Percentiles rank a stretch among this genome's conserved stretches.
Evolutionary conservation across 805 yeast genomes (phyloP).

Genomic region (Metschnikowia bowlesiae): DNA sequence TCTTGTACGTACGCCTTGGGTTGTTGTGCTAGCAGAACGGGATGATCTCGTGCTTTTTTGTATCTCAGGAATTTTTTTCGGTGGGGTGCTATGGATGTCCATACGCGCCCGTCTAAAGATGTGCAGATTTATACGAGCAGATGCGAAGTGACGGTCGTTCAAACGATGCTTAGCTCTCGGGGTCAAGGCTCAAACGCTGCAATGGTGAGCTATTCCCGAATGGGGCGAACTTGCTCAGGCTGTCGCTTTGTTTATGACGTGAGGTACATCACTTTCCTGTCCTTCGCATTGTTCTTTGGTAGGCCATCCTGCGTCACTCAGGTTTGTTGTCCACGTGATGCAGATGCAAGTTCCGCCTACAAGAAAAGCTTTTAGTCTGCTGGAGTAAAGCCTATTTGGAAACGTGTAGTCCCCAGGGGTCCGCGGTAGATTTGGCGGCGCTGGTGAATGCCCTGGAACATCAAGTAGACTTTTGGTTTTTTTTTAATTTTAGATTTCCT

Average conservation of each 20-base stretch:
- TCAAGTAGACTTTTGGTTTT: too few species aligned
- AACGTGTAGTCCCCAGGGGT: too few species aligned
- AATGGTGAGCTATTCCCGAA: neutral
- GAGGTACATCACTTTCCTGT: neutral
- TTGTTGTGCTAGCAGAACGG: neutral
- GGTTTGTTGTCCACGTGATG: neutral
- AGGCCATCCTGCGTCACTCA: neutral
- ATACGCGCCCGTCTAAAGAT: slow-evolving; percentile 1
- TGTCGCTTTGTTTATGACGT: neutral
- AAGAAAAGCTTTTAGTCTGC: neutral
- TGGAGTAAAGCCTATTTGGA: too few species aligned
- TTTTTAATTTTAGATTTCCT: too few species aligned
- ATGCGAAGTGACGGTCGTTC: neutral
- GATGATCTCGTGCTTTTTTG: neutral
- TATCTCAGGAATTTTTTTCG: slow-evolving; percentile 3
- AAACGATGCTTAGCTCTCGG: neutral
- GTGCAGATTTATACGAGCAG: slow-evolving; percentile 1
- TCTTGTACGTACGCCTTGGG: neutral
- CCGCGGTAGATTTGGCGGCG: too few species aligned
- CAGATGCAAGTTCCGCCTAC: neutral
- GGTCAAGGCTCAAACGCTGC: too few species aligned
- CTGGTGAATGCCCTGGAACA: too few species aligned
- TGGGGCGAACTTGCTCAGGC: neutral
- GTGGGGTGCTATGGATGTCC: neutral
- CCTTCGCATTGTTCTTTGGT: neutral